phyloP scores from a whole-genome alignment of 169 alveolate genomes.

The Cryptosporidium viatorum region DNA sequence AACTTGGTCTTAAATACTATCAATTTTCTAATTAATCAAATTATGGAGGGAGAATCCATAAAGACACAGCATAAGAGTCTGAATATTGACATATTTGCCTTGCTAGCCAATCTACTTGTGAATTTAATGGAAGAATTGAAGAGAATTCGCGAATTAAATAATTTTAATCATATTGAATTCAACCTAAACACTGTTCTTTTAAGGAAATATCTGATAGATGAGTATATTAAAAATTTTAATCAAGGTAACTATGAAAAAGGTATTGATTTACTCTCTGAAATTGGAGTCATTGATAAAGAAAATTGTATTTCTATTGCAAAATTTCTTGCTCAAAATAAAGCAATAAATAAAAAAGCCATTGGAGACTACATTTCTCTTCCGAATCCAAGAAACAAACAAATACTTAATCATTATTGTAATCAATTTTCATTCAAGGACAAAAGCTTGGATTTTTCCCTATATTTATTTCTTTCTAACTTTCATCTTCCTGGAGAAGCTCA shows the following conservation, averaged over 20 bases:
- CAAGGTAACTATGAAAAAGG: conserved; percentile 32
- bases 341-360: conserved; percentile 82
- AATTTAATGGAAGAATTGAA: not conserved
- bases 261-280: conserved; percentile 20
- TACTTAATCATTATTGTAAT: conserved; percentile 84
- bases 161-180: not conserved
- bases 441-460: conserved; percentile 85
- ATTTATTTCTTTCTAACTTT: conserved; percentile 88
- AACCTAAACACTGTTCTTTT: not conserved
- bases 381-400: conserved; percentile 82
- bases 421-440: conserved; percentile 82
- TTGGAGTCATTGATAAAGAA: conserved; percentile 7
- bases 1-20: conserved; percentile 1
- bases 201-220: conserved; percentile 32
- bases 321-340: conserved; percentile 83
- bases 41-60: conserved; percentile 4
- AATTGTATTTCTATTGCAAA: conserved; percentile 76
- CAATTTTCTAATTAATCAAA: conserved; percentile 20
- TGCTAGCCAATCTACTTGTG: not conserved
- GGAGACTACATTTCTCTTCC: conserved; percentile 90
- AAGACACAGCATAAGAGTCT: not conserved
- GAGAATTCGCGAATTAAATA: not conserved
- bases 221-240: conserved; percentile 23
- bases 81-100: not conserved
- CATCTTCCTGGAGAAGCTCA: conserved; percentile 96